A percentile compares a stretch with the other conserved stretches of the same genome.
Evolutionary conservation across 225 moss, liverwort and hornwort genomes (phyloP).

Genomic region (Marchantia polymorpha): DNA sequence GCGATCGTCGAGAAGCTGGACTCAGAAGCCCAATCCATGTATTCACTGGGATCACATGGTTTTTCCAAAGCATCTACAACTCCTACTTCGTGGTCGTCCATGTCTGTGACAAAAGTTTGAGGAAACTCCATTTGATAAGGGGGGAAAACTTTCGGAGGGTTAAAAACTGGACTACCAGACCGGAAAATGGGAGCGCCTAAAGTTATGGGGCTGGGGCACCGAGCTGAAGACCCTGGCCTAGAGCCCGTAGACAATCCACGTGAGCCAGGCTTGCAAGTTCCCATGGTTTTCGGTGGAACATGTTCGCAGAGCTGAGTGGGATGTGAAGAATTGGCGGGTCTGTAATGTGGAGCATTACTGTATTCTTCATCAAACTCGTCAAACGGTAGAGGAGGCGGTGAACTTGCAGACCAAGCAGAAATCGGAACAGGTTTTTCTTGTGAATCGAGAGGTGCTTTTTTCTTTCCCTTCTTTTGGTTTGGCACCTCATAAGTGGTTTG

Average conservation of each 20-base stretch:
- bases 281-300: slow-evolving; percentile 5
- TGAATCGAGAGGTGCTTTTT: not conserved
- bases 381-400: slow-evolving; percentile 11
- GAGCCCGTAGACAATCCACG: not conserved
- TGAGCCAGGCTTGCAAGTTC: slow-evolving; percentile 18
- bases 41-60: not conserved
- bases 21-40: slow-evolving; percentile 28
- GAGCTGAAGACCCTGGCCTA: slow-evolving; percentile 17
- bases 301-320: slow-evolving; percentile 15
- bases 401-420: slow-evolving; percentile 1
- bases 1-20: not conserved
- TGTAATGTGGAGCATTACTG: slow-evolving; percentile 11
- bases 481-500: slow-evolving; percentile 15
- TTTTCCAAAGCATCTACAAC: not conserved
- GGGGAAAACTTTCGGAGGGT: slow-evolving; percentile 38
- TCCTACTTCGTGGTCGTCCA: slow-evolving; percentile 30
- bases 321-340: slow-evolving; percentile 16
- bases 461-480: slow-evolving; percentile 19
- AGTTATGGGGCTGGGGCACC: slow-evolving; percentile 31
- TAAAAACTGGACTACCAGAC: slow-evolving; percentile 36
- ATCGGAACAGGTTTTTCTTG: not conserved
- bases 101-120: slow-evolving; percentile 26
- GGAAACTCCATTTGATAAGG: slow-evolving; percentile 39
- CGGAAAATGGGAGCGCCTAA: slow-evolving; percentile 30
- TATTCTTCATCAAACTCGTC: slow-evolving; percentile 9